Base-by-base conservation (phyloP, 768 basidiomycete genomes). In the Exidia glandulosa region DNA sequence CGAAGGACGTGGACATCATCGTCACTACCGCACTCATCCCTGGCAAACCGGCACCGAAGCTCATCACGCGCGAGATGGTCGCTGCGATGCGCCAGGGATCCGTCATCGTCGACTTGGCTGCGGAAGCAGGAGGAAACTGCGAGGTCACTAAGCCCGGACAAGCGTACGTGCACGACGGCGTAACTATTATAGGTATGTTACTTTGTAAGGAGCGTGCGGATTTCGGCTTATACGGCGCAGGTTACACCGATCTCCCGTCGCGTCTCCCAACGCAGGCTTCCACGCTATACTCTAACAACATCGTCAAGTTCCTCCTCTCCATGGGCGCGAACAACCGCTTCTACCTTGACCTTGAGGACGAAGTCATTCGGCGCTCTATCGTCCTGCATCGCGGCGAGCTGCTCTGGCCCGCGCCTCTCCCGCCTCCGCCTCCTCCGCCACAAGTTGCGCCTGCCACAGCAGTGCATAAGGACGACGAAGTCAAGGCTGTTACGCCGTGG, bases 51-150 rank as follows among this genome's bases (percentile, higher is more conserved):
- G 91, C 91, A 2, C 91, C 91, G 0, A 93, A 85, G 68, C 70
- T 94, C 48, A 90, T 94, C 67, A 88, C 85, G 4, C 77, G 84
- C 62, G 86, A 89, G 76, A 92, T 93, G 87, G 79, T 94, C 14
- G 81, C 84, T 41, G 87, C 84, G n/a, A 92, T 94, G 91, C 92
- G 88, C 65, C 89, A 88, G 73, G 91, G 91, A 29, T 93, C 91
- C 3, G 84, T 94, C 31, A 82, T 94, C 57, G 90, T 93, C 30
- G 91, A 94, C 70, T 69, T 89, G 61, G 91, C 91, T 37, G 86
- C 90, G 16, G 91, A 94, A 73, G 81, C 89, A 50, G 90, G 91
- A n/a, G 91, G 91, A 14, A 94, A 94, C 63, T 93, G 91, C 66
- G 86, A 84, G 65, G 85, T 83, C 14, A 94, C 91, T 9, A 76